phyloP scores from a whole-genome alignment of 2,329 filamentous ascomycete species.

The Claviceps monticola region DNA sequence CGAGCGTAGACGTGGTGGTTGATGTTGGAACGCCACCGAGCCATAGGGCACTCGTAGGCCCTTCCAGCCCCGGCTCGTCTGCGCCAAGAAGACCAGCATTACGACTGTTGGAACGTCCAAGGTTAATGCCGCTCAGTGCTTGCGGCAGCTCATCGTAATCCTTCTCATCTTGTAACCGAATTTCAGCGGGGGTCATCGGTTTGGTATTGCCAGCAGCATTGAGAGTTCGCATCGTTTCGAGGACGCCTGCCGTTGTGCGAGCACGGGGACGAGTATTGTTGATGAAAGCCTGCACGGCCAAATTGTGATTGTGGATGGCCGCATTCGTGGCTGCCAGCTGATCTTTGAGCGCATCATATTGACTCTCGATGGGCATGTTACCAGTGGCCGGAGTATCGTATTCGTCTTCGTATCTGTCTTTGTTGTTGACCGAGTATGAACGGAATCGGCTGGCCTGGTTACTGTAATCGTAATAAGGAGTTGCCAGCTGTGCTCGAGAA shows the following conservation, averaged over 20 bases:
- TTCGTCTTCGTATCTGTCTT: slow-evolving; percentile 88
- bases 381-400: slow-evolving; percentile 37
- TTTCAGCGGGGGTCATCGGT: slow-evolving; percentile 60
- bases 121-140: slow-evolving; percentile 67
- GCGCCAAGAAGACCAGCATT: slow-evolving; percentile 54
- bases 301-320: slow-evolving; percentile 78
- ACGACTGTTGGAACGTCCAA: slow-evolving; percentile 52
- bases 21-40: slow-evolving; percentile 95
- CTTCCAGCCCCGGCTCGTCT: slow-evolving; percentile 72
- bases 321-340: slow-evolving; percentile 51
- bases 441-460: slow-evolving; percentile 78
- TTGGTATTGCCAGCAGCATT: slow-evolving; percentile 55
- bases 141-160: slow-evolving; percentile 71
- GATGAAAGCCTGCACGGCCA: slow-evolving; percentile 84
- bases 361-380: slow-evolving; percentile 33
- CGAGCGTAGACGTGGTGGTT: slow-evolving; percentile 86
- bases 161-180: slow-evolving; percentile 59
- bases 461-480: slow-evolving; percentile 62
- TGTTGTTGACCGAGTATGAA: slow-evolving; percentile 97
- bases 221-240: slow-evolving; percentile 67
- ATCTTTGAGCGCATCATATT: slow-evolving; percentile 49
- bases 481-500: slow-evolving; percentile 56
- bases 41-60: slow-evolving; percentile 88
- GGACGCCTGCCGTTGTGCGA: slow-evolving; percentile 67
- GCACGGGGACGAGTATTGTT: slow-evolving; percentile 79